Evolutionary conservation across 306 rosid species (phyloP).

Genomic region (Begonia fuchsioides): DNA sequence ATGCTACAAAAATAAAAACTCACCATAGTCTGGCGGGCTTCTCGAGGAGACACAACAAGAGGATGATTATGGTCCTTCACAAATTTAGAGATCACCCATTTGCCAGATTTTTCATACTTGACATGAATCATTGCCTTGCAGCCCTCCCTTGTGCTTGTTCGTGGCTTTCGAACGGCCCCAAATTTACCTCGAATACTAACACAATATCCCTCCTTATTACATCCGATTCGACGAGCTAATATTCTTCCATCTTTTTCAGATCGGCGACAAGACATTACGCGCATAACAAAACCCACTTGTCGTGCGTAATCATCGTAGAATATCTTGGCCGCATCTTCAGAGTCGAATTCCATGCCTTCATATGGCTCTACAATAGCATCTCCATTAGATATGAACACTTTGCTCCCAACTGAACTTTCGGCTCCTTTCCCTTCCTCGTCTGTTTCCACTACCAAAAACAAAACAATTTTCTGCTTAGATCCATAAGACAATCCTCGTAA

Average conservation of each 20-base stretch:
- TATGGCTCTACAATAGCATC: slow-evolving; percentile 51
- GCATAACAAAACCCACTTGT: slow-evolving; percentile 78
- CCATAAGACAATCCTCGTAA: too few species aligned
- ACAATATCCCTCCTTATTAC: slow-evolving; percentile 84
- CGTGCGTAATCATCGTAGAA: slow-evolving; percentile 90
- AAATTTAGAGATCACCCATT: slow-evolving; percentile 89
- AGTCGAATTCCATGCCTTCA: slow-evolving; percentile 79
- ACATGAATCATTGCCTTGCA: slow-evolving; percentile 96
- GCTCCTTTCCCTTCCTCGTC: slow-evolving; percentile 39
- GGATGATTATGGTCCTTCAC: slow-evolving; percentile 88
- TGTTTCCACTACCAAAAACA: slow-evolving; percentile 44
- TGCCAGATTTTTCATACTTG: slow-evolving; percentile 69
- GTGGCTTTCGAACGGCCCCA: slow-evolving; percentile 63
- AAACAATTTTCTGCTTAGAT: too few species aligned
- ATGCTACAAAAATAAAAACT: slow-evolving; percentile 15
- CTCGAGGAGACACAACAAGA: slow-evolving; percentile 73
- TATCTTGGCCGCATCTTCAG: slow-evolving; percentile 93
- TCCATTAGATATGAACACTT: slow-evolving; percentile 23
- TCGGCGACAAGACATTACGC: slow-evolving; percentile 95
- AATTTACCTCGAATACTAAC: slow-evolving; percentile 67
- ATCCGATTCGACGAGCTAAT: slow-evolving; percentile 90
- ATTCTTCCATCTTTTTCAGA: slow-evolving; percentile 93
- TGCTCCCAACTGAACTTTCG: slow-evolving; percentile 31
- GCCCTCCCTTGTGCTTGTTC: slow-evolving; percentile 89
- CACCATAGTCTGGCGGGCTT: slow-evolving; percentile 96